Evolutionary conservation across 768 basidiomycete genomes (phyloP), one percentile per base, ranked within the genome.

Genomic region (Baorangia bicolor): DNA sequence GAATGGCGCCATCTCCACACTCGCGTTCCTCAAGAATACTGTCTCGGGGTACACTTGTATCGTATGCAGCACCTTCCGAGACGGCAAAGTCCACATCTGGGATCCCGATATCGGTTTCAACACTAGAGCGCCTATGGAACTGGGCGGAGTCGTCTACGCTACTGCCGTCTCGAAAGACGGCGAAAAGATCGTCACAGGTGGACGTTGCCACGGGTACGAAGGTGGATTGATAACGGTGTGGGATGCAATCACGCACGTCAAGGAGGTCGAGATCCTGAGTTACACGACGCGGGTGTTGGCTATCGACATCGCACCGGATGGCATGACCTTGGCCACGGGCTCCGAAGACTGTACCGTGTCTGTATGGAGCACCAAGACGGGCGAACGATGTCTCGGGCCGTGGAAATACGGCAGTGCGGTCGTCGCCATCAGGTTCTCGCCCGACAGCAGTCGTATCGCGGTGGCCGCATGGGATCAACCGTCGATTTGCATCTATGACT

Each of bases 131-230:
- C 14, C 21, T 7, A 41, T 41, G 7, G 12, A 23, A 8, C 3
- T 8, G 40, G 9, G 40, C 4, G 39, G 20, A 14, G 4, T 2
- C 21, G 39, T 21, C 21, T 3, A 16, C 21, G 23, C 40, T 21
- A 41, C 23, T 14, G 21, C 21, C 21, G 8, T 23, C 21, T 41
- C 14, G 13, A 23, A 23, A 23, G 39, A 40, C 13, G 21, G 13
- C 2, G 10, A 14, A 40, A 40, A 8, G 2, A 23, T 41, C 14
- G 4, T 23, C 40, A 41, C 40, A 7, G 21, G 40, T 41, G 40
- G 21, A 40, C 3, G 3, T 11, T 12, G 1, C 1, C 11, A 39
- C 11, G 11, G 4, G 10, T 2, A 0, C 10, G 4, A 1, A 21
- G 20, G 21, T 2, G 14, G 40, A 21, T 40, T 14, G 2, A 14